phyloP scores from a whole-genome alignment of 768 basidiomycete species.

The Hemileccinum rubropunctum region DNA sequence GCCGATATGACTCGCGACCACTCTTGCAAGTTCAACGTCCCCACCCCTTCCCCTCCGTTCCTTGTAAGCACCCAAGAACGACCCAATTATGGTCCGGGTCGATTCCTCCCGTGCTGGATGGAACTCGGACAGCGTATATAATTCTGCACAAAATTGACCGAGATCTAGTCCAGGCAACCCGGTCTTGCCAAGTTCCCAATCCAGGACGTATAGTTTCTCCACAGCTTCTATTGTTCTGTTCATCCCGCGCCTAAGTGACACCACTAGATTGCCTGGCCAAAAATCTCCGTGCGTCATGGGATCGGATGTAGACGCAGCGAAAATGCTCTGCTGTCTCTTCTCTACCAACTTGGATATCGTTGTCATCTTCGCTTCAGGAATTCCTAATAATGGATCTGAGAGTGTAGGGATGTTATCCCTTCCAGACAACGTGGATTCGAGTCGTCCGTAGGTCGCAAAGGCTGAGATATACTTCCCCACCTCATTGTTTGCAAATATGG shows the following conservation, averaged over 20 bases:
- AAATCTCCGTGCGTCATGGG: conserved; percentile 54
- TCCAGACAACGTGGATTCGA: conserved; percentile 40
- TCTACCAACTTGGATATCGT: conserved; percentile 33
- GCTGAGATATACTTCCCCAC: conserved; percentile 41
- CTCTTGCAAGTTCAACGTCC: conserved; percentile 31
- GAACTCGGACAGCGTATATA: conserved; percentile 50
- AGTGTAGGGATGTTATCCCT: conserved; percentile 34
- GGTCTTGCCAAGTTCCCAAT: conserved; percentile 64
- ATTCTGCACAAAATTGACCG: conserved; percentile 64
- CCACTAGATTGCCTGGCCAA: conserved; percentile 68
- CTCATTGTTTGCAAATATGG: conserved; percentile 39
- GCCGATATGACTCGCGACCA: conserved; percentile 48
- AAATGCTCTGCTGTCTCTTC: conserved; percentile 31
- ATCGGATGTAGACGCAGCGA: conserved; percentile 25
- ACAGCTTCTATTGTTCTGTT: conserved; percentile 29
- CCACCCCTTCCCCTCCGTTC: conserved; percentile 12
- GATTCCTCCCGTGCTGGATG: conserved; percentile 38
- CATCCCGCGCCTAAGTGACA: conserved; percentile 34
- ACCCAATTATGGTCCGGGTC: conserved; percentile 35
- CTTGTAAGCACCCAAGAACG: conserved; percentile 49
- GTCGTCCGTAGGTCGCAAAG: conserved; percentile 42
- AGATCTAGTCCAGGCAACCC: conserved; percentile 59
- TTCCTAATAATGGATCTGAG: conserved; percentile 39
- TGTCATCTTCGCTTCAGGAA: conserved; percentile 36
- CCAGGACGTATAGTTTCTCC: conserved; percentile 48